Evolutionary conservation across 2,329 filamentous ascomycete genomes (phyloP).

Genomic region (Talaromyces sp.): DNA sequence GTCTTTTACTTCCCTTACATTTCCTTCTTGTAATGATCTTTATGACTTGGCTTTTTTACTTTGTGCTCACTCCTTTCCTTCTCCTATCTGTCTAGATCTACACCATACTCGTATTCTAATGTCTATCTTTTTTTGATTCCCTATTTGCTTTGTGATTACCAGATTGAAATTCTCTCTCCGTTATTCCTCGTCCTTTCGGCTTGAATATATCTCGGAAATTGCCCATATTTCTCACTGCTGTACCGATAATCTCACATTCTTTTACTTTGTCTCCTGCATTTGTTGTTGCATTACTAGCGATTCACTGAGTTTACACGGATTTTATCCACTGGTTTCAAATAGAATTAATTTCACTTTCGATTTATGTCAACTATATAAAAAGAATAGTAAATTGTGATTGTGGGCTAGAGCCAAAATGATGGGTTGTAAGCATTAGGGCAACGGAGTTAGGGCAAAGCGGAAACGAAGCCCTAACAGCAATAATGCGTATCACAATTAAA

Average conservation of each 20-base stretch:
- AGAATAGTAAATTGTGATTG: no score
- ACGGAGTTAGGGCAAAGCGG: neutral
- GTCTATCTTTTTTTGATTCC: conserved; percentile 13
- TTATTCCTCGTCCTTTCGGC: neutral
- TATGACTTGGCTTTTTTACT: neutral
- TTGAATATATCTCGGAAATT: conserved; percentile 12
- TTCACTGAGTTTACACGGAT: neutral
- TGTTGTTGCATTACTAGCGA: conserved; percentile 2
- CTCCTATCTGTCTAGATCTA: neutral
- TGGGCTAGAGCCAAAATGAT: no score
- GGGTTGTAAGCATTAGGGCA: neutral
- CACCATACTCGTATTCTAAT: conserved; percentile 6
- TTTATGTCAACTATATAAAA: no score
- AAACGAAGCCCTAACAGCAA: neutral
- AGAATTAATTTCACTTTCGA: neutral
- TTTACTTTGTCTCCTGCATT: neutral
- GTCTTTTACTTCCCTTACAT: neutral
- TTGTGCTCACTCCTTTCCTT: neutral
- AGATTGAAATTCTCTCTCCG: neutral
- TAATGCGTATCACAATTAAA: neutral
- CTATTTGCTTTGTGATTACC: neutral
- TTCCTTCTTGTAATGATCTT: conserved; percentile 10
- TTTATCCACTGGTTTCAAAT: neutral
- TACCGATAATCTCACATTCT: neutral
- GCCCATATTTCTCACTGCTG: neutral